A percentile compares a stretch with the other conserved stretches of the same genome.
Evolutionary conservation across 2,329 filamentous ascomycete genomes (phyloP).

Genomic region (Pyricularia pennisetigena): DNA sequence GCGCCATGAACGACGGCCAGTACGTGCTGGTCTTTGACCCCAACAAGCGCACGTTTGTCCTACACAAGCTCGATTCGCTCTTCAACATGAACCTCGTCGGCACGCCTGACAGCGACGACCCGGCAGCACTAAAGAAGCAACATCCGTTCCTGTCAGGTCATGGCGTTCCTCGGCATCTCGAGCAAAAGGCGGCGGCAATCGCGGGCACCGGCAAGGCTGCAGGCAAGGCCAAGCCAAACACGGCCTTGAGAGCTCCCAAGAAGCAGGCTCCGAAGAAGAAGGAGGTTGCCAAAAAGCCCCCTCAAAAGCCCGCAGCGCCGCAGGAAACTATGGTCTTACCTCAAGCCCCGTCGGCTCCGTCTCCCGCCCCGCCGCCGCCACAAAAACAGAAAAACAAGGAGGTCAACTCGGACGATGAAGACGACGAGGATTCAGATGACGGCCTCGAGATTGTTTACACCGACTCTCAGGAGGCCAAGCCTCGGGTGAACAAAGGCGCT

Average conservation of each 20-base stretch:
- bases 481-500: constrained; percentile 16
- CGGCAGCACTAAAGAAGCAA: constrained; percentile 52
- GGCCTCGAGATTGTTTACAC: constrained; percentile 52
- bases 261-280: constrained; percentile 18
- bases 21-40: constrained; percentile 70
- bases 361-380: constrained; percentile 8
- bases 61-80: constrained; percentile 72
- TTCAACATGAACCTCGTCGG: constrained; percentile 80
- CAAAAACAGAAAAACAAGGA: constrained; percentile 21
- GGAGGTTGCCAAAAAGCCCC: constrained; percentile 9
- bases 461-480: constrained; percentile 29
- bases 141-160: constrained; percentile 51
- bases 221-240: constrained; percentile 16
- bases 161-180: constrained; percentile 4
- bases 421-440: constrained; percentile 46
- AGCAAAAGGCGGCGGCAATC: constrained; percentile 10
- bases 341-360: constrained; percentile 10
- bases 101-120: constrained; percentile 55
- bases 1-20: constrained; percentile 44
- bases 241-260: not conserved
- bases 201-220: constrained; percentile 8
- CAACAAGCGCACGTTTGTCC: constrained; percentile 62
- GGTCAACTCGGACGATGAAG: constrained; percentile 35
- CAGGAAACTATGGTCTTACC: constrained; percentile 8
- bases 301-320: constrained; percentile 1